Conservation (phyloP, 208 protist genomes). For the Entamoeba invadens region DNA sequence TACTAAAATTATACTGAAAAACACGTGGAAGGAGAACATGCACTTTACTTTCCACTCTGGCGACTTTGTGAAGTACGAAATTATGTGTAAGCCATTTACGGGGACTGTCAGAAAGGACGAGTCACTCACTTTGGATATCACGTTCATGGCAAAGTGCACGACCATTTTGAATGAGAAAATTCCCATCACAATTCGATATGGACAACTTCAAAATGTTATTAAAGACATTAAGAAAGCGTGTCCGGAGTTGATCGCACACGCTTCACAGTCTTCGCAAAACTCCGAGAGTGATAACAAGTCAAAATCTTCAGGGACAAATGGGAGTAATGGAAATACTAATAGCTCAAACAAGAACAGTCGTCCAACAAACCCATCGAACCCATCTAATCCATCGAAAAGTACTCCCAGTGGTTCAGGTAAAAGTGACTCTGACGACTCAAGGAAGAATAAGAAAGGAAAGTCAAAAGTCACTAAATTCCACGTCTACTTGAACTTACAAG, state of each 20-base stretch:
- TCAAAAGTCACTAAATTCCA: neutral
- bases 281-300: neutral
- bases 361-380: neutral
- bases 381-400: neutral
- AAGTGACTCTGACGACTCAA: neutral
- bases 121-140: neutral
- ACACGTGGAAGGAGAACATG: neutral
- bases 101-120: neutral
- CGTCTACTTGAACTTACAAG: neutral
- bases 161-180: neutral
- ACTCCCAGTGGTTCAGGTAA: neutral
- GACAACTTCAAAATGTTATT: neutral
- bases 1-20: neutral
- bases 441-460: neutral
- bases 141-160: neutral
- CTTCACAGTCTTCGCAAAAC: neutral
- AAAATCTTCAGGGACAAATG: neutral
- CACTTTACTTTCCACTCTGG: neutral
- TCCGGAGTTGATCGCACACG: neutral
- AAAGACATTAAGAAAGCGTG: neutral
- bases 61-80: neutral
- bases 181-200: neutral
- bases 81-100: conserved; percentile 1
- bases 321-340: no score
- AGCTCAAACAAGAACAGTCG: neutral